A percentile compares a stretch with the other conserved stretches of the same genome.
Evolutionary conservation across 345 rosid species (phyloP).

Genomic region (Limnanthes douglasii): DNA sequence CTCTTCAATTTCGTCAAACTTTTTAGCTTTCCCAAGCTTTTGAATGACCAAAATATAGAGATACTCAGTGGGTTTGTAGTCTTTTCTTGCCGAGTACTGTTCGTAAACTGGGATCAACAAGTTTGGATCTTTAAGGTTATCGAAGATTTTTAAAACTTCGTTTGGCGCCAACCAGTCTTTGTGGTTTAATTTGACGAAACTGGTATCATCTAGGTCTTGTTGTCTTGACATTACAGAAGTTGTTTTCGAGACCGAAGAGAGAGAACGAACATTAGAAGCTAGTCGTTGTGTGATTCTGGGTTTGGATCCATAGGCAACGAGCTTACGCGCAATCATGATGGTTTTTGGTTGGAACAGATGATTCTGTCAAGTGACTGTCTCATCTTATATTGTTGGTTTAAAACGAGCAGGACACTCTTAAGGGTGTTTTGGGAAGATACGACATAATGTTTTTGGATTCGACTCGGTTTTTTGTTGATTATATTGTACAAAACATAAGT

Average conservation of each 20-base stretch:
- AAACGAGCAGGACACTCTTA: not conserved
- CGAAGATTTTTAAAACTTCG: constrained; percentile 47
- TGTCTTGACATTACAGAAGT: not conserved
- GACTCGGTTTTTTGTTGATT: constrained; percentile 1
- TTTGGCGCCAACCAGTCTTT: constrained; percentile 78
- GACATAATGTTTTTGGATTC: not conserved
- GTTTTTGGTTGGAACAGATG: too few species aligned
- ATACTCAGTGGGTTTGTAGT: constrained; percentile 64
- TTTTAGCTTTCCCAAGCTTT: constrained; percentile 36
- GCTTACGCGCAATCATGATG: constrained; percentile 9
- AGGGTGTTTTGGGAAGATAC: not conserved
- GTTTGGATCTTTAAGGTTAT: constrained; percentile 30
- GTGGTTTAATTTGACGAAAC: constrained; percentile 33
- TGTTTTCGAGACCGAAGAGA: constrained; percentile 8
- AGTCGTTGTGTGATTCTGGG: constrained; percentile 2
- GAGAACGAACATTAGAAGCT: constrained; percentile 2
- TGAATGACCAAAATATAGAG: constrained; percentile 41
- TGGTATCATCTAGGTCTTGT: constrained; percentile 6
- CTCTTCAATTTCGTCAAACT: constrained; percentile 55
- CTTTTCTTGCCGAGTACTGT: constrained; percentile 53
- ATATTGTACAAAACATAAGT: not conserved
- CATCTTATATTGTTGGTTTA: not conserved
- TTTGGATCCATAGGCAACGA: constrained; percentile 9
- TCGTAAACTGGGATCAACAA: constrained; percentile 29
- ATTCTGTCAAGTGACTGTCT: too few species aligned